Conservation (phyloP, 768 basidiomycete species). For the Russula virescens region DNA sequence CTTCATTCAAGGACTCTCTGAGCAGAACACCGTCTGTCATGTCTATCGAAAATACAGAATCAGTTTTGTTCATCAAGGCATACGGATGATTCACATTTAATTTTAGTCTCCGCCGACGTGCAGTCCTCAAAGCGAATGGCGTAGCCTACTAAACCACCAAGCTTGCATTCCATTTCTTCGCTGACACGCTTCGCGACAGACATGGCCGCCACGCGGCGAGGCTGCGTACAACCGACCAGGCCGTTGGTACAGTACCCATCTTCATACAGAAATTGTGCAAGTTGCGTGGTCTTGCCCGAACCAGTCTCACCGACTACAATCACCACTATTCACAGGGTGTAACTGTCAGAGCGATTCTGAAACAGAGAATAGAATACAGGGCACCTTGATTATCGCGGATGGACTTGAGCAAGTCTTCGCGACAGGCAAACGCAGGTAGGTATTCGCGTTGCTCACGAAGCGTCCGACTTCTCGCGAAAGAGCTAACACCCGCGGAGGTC, state of each 20-base stretch:
- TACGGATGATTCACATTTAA: slow-evolving; percentile 71
- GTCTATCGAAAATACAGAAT: slow-evolving; percentile 41
- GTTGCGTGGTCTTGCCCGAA: slow-evolving; percentile 96
- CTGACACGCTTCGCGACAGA: slow-evolving; percentile 99
- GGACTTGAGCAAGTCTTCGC: slow-evolving; percentile 83
- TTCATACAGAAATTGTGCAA: slow-evolving; percentile 93
- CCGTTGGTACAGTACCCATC: slow-evolving; percentile 91
- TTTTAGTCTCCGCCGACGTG: slow-evolving; percentile 88
- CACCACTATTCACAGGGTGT: slow-evolving; percentile 48
- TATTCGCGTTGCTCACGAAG: slow-evolving; percentile 95
- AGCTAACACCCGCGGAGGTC: slow-evolving; percentile 65
- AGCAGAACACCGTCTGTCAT: slow-evolving; percentile 99
- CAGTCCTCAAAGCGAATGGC: slow-evolving; percentile 99
- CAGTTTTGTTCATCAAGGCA: neutral
- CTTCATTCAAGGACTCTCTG: slow-evolving; percentile 97
- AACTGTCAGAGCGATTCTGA: neutral
- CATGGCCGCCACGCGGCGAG: slow-evolving; percentile 98
- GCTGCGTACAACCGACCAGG: slow-evolving; percentile 95
- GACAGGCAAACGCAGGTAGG: slow-evolving; percentile 93
- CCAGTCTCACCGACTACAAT: slow-evolving; percentile 99
- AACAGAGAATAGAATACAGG: slow-evolving; percentile 15
- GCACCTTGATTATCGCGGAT: slow-evolving; percentile 93
- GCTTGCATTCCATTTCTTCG: slow-evolving; percentile 98
- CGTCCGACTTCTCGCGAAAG: slow-evolving; percentile 75
- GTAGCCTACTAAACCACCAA: slow-evolving; percentile 90